A percentile compares a stretch with the other conserved stretches of the same genome.
phyloP scores from a whole-genome alignment of 2,329 filamentous ascomycete species.

The Colletotrichum chrysophilum region DNA sequence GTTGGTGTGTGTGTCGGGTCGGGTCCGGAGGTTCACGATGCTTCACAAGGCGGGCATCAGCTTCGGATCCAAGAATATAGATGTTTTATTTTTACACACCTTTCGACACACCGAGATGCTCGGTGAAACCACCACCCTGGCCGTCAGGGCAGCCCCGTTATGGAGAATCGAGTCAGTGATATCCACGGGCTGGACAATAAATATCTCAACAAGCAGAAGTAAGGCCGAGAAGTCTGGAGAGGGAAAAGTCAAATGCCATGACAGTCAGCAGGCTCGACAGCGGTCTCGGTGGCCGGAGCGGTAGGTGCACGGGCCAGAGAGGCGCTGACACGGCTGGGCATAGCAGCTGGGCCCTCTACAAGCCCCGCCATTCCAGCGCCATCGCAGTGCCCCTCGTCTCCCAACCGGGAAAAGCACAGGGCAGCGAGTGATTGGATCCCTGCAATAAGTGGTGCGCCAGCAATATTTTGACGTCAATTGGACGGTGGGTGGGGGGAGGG shows the following conservation, averaged over 20 bases:
- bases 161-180: constrained; percentile 6
- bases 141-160: not conserved
- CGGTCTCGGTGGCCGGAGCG: not conserved
- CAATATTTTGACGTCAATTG: constrained; percentile 22
- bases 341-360: not conserved
- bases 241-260: constrained; percentile 18
- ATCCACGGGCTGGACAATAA: not conserved
- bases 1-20: not conserved
- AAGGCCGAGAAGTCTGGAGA: constrained; percentile 18
- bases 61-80: not conserved
- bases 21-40: constrained; percentile 1
- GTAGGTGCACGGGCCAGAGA: not conserved
- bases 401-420: not conserved
- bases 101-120: not conserved
- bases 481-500: constrained; percentile 15
- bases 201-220: constrained; percentile 11
- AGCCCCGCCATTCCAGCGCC: not conserved
- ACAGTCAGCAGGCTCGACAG: constrained; percentile 4
- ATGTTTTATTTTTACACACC: not conserved
- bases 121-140: not conserved
- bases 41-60: not conserved
- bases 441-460: not conserved
- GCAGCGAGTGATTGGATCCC: not conserved
- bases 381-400: not conserved
- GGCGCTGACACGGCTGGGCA: not conserved